Evolutionary conservation across 768 basidiomycete genomes (phyloP), one percentile per base, ranked within the genome.

Genomic region (Macrolepiota fuliginosa): DNA sequence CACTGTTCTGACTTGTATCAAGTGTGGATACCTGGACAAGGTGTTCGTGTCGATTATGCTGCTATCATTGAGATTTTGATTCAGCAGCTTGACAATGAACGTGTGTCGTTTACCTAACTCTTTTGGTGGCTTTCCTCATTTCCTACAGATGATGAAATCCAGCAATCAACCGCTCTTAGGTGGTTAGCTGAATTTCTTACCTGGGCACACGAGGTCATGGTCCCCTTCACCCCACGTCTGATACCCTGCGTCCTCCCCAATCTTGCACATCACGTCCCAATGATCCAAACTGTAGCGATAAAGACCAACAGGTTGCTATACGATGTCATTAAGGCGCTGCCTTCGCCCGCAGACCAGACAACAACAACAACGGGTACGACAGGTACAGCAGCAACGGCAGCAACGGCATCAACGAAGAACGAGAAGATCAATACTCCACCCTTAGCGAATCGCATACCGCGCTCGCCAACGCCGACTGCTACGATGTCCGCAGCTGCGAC

Each of bases 21-120:
- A 92, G 90, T 85, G 40, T 98, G 94, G 94, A 77, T 91, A 27
- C 96, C 95, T 17, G 97, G 96, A 3, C 94, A 98, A 76, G 96
- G 94, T 0, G 94, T 98, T 11, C 83, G 81, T 59, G 88, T 99
- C 62, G 91, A 98, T 71, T 94, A 95, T 70, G 84, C 88, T 15
- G 89, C 95, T 2, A 93, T 99, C 55, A 87, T 98, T 39, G 94
- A 98, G 69, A 98, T 96, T 65, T 76, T 99, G 49, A 87, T 98
- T 10, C 83, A 87, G 65, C 94, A 98, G 68, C 76, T 98, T 35
- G 88, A 91, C 59, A 81, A 81, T 40, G 91, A 92, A 69, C 94
- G 94, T 94, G 64, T 74, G 89, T 81, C 36, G 5, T 54, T 19
- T 32, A 52, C 62, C 13, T 45, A 19, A 9, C 29, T 35, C 32